phyloP scores from a whole-genome alignment of 2,329 filamentous ascomycete species.

The Pseudocercospora vitis region DNA sequence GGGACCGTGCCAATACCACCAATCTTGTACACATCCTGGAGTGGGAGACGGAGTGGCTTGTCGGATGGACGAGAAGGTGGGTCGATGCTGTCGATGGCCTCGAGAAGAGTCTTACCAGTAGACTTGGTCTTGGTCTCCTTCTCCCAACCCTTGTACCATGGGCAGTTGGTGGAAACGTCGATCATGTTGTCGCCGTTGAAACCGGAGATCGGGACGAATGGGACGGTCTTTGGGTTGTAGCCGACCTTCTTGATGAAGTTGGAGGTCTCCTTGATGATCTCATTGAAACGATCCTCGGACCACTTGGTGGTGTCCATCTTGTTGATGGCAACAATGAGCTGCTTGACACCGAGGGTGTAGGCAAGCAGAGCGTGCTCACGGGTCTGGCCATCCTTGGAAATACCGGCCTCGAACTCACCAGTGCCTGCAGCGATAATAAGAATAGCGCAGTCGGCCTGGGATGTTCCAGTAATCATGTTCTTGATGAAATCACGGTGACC shows the following conservation, averaged over 20 bases:
- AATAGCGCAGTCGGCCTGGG: constrained; percentile 99
- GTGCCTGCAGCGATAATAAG: constrained; percentile 99
- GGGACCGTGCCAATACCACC: constrained; percentile 99
- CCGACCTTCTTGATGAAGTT: constrained; percentile 99
- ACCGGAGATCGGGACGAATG: constrained; percentile 99
- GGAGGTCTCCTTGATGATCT: constrained; percentile 99
- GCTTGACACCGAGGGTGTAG: constrained; percentile 99
- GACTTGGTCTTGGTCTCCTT: constrained; percentile 94
- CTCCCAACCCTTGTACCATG: constrained; percentile 99
- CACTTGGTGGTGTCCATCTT: constrained; percentile 99
- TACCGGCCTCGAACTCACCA: constrained; percentile 99
- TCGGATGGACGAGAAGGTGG: constrained; percentile 88
- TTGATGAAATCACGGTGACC: constrained; percentile 99
- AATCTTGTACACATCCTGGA: constrained; percentile 99
- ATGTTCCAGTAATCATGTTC: constrained; percentile 99
- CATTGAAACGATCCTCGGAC: constrained; percentile 92
- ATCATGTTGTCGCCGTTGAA: constrained; percentile 99
- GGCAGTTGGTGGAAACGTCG: constrained; percentile 81
- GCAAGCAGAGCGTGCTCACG: constrained; percentile 99
- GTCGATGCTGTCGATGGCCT: constrained; percentile 97
- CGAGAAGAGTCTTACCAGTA: constrained; percentile 95
- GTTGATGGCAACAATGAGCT: constrained; percentile 99
- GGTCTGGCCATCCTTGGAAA: constrained; percentile 99
- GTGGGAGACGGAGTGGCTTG: constrained; percentile 99
- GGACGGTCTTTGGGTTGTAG: constrained; percentile 98